These are phyloP conservation scores for Tuber calosporum DNA, from an alignment of 495 filamentous ascomycete species.

Conservation along the genomic window DNA sequence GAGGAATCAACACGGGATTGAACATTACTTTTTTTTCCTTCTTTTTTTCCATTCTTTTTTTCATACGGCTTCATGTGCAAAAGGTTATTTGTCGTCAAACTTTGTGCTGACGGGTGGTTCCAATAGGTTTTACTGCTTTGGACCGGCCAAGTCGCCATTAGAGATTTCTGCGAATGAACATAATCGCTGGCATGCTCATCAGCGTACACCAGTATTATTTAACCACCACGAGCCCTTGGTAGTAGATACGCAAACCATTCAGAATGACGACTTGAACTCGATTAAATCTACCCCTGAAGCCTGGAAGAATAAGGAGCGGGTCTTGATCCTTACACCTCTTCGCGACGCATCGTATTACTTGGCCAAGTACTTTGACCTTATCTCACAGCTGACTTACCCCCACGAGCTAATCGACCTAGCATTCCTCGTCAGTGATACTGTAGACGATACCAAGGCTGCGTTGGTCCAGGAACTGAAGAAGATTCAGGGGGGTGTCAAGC, in stretches of 20 bases:
- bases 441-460: constrained; percentile 78
- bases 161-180: constrained; percentile 87
- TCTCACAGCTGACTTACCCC: constrained; percentile 84
- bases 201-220: constrained; percentile 87
- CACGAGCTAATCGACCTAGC: constrained; percentile 91
- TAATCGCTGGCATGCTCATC: constrained; percentile 75
- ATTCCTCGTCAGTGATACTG: constrained; percentile 86
- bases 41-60: too few species aligned
- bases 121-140: constrained; percentile 90
- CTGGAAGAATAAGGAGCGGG: constrained; percentile 67
- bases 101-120: constrained; percentile 10
- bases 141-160: constrained; percentile 85
- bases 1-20: constrained; percentile 5
- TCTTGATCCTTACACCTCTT: constrained; percentile 91
- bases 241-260: constrained; percentile 72
- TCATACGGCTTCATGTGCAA: background rate
- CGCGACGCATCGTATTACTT: constrained; percentile 80
- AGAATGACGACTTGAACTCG: constrained; percentile 71
- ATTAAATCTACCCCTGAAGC: constrained; percentile 77
- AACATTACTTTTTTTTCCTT: constrained; percentile 12
- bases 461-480: constrained; percentile 76
- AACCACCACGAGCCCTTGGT: constrained; percentile 85
- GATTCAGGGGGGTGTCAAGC: constrained; percentile 63
- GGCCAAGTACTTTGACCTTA: constrained; percentile 83
- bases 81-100: constrained; percentile 7